Conservation (phyloP, 495 filamentous ascomycete species). For the Hypoxylon fragiforme region DNA sequence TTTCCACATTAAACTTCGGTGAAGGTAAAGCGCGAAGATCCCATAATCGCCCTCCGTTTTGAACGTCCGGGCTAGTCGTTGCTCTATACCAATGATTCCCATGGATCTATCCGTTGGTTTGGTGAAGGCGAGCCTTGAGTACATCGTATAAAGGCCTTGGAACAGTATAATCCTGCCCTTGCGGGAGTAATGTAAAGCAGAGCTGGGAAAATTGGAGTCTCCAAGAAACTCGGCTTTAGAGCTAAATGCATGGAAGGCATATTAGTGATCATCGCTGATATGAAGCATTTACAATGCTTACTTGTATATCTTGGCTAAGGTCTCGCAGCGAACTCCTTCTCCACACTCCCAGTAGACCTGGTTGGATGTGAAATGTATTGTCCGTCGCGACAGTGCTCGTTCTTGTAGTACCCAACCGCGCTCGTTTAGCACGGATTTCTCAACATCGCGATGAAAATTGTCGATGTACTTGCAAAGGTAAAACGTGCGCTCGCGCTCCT, state of each 20-base stretch:
- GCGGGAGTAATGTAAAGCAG: slow-evolving; percentile 11
- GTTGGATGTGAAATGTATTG: slow-evolving; percentile 46
- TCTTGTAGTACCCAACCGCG: slow-evolving; percentile 52
- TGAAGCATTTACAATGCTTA: slow-evolving; percentile 22
- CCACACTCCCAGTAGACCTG: slow-evolving; percentile 52
- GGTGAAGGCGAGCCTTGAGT: slow-evolving; percentile 39
- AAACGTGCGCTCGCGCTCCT: neutral
- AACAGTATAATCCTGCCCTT: slow-evolving; percentile 33
- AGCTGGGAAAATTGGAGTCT: slow-evolving; percentile 43
- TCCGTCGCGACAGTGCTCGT: slow-evolving; percentile 42
- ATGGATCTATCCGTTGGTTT: slow-evolving; percentile 32
- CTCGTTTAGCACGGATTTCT: slow-evolving; percentile 36
- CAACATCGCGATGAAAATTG: slow-evolving; percentile 41
- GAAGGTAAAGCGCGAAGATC: slow-evolving; percentile 25
- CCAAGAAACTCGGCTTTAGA: slow-evolving; percentile 38
- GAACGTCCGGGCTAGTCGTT: slow-evolving; percentile 31
- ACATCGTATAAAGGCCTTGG: slow-evolving; percentile 37
- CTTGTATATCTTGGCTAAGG: slow-evolving; percentile 38
- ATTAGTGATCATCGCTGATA: neutral
- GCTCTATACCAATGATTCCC: slow-evolving; percentile 39
- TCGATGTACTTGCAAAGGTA: slow-evolving; percentile 39
- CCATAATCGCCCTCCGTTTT: slow-evolving; percentile 28
- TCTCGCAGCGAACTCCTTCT: slow-evolving; percentile 43
- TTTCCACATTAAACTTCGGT: slow-evolving; percentile 33
- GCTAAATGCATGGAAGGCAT: slow-evolving; percentile 17